A percentile compares a stretch with the other conserved stretches of the same genome.
These are phyloP conservation scores for Botrytis fabae DNA, from an alignment of 2,329 filamentous ascomycete genomes.

Conservation along the genomic window DNA sequence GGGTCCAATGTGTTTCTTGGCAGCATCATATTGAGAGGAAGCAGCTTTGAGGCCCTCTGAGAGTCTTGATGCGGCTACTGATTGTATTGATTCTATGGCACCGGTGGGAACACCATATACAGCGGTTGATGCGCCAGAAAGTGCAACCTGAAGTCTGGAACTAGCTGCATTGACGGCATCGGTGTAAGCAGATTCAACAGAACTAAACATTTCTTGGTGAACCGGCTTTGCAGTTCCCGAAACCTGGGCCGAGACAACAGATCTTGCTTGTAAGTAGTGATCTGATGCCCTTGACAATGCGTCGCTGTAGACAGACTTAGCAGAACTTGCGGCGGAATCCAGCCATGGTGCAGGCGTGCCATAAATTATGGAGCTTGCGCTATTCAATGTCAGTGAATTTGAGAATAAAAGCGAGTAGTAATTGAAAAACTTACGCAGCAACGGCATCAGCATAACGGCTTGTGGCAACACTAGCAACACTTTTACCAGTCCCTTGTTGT, in stretches of 20 bases:
- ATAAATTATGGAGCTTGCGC: slow-evolving; percentile 59
- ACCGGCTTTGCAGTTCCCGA: slow-evolving; percentile 68
- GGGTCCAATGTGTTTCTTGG: slow-evolving; percentile 65
- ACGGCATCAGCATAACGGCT: slow-evolving; percentile 58
- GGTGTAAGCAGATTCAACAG: slow-evolving; percentile 68
- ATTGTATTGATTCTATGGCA: slow-evolving; percentile 57
- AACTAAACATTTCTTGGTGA: slow-evolving; percentile 68
- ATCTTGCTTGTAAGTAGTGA: slow-evolving; percentile 67
- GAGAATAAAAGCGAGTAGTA: slow-evolving; percentile 24
- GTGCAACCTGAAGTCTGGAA: slow-evolving; percentile 42
- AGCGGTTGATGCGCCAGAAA: slow-evolving; percentile 50
- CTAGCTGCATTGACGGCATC: slow-evolving; percentile 63
- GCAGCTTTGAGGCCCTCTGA: slow-evolving; percentile 70
- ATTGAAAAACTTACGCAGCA: slow-evolving; percentile 48
- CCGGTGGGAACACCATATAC: slow-evolving; percentile 54
- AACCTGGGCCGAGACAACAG: slow-evolving; percentile 65
- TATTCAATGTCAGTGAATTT: slow-evolving; percentile 24
- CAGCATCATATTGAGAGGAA: slow-evolving; percentile 68
- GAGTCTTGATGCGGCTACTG: slow-evolving; percentile 69
- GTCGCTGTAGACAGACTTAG: slow-evolving; percentile 60
- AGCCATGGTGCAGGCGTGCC: slow-evolving; percentile 66
- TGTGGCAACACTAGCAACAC: slow-evolving; percentile 51
- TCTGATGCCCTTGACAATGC: slow-evolving; percentile 66
- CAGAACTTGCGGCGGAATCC: slow-evolving; percentile 44
- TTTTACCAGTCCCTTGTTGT: slow-evolving; percentile 45